Evolutionary conservation across 2,329 filamentous ascomycete genomes (phyloP), one percentile per base, ranked within the genome.

Genomic region (Aspergillus pseudoterreus): DNA sequence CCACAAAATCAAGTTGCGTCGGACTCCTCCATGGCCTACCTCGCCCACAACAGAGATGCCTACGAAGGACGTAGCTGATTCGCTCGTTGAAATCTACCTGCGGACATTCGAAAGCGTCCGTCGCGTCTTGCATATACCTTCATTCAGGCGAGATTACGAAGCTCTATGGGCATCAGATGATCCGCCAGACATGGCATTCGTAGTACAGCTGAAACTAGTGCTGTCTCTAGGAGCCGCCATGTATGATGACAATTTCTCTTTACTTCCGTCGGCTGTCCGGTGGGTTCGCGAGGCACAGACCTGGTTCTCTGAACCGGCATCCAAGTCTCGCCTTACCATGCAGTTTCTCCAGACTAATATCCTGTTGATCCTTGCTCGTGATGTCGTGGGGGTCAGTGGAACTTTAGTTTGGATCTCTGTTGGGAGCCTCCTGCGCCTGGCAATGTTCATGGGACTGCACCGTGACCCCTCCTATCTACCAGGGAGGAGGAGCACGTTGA

Each of bases 201-300:
- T 82, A 1, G 71, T 83, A 12, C 81, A 81, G 43, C 55, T 85
- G 2, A 83, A 84, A 56, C 67, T 86, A 0, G 74, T 84, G 0
- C 64, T 85, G 4, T 81, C 83, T 0, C 76, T 85, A 15, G 83
- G 82, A 0, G 74, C 80, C 0, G 62, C 70, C 0, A 68, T 71
- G 0, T 76, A 80, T 50, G 79, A 84, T 47, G 72, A 78, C 0
- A 53, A 65, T 0, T 83, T 81, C 50, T 78, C 78, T 0, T 57
- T 83, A 33, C 75, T 80, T 1, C 22, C 63, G 0, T 71, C 70
- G 0, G 82, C 82, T 0, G 66, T 77, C 2, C 71, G 66, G 24
- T 86, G 82, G 82, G 67, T 84, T 0, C 79, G 80, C 49, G 81
- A 83, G 54, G 82, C 77, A 0, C 78, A 81, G 42, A 75, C 74